Conservation (phyloP, 441 rosid species). For the Metrosideros polymorpha region DNA sequence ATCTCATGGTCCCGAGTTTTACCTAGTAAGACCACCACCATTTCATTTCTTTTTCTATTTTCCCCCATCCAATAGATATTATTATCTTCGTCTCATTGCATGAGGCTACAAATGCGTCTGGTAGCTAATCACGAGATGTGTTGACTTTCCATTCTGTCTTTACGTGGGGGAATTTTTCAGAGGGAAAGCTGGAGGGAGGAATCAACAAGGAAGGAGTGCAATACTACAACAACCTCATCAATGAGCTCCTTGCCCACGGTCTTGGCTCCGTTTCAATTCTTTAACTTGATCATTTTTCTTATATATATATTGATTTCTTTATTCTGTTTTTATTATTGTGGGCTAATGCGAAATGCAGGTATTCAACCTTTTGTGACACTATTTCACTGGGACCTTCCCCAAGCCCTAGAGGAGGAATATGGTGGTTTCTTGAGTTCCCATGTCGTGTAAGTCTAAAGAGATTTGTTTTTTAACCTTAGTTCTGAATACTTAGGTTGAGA, state of each 20-base stretch:
- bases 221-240: slow-evolving; percentile 7
- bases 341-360: not conserved
- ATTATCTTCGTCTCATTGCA: not conserved
- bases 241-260: slow-evolving; percentile 9
- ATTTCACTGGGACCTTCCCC: slow-evolving; percentile 7
- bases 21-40: not conserved
- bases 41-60: no score
- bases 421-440: slow-evolving; percentile 6
- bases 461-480: not conserved
- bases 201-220: slow-evolving; percentile 2
- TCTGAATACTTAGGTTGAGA: not conserved
- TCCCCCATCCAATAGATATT: not conserved
- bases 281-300: not conserved
- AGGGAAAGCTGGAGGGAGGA: slow-evolving; percentile 4
- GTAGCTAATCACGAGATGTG: not conserved
- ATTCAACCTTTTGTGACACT: not conserved
- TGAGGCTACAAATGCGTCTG: not conserved
- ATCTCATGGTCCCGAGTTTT: slow-evolving; percentile 9
- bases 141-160: no score
- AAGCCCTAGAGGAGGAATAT: slow-evolving; percentile 1
- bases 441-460: not conserved
- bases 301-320: no score
- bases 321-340: not conserved
- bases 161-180: no score
- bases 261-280: not conserved